Evolutionary conservation across 1,139 yeast species (phyloP).

Genomic region (Taiozyma sp.): DNA sequence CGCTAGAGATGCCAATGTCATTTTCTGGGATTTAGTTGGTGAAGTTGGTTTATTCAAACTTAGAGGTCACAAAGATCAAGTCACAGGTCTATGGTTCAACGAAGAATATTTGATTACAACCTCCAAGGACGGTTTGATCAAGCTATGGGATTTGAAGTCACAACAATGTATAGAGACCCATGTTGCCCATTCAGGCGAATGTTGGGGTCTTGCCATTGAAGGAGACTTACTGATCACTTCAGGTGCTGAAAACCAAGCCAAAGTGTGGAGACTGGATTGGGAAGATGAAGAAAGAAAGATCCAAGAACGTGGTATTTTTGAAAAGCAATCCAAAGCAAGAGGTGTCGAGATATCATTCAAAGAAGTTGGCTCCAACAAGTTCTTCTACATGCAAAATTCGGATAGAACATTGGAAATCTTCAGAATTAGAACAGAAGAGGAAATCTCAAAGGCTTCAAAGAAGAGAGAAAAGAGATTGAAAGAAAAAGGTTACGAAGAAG

Average conservation of each 20-base stretch:
- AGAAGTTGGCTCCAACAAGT: slow-evolving; percentile 34
- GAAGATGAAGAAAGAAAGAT: slow-evolving; percentile 48
- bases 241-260: slow-evolving; percentile 77
- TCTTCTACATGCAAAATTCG: slow-evolving; percentile 67
- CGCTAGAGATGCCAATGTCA: slow-evolving; percentile 74
- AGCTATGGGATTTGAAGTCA: slow-evolving; percentile 86
- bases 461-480: slow-evolving; percentile 74
- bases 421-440: slow-evolving; percentile 72
- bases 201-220: slow-evolving; percentile 70
- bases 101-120: slow-evolving; percentile 72
- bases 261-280: slow-evolving; percentile 61
- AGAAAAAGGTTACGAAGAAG: slow-evolving; percentile 63
- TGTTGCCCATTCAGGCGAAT: slow-evolving; percentile 88
- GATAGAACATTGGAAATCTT: slow-evolving; percentile 82
- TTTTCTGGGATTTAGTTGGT: slow-evolving; percentile 92
- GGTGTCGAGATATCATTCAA: slow-evolving; percentile 59
- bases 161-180: slow-evolving; percentile 94
- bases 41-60: slow-evolving; percentile 86
- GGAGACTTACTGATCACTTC: slow-evolving; percentile 53
- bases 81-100: slow-evolving; percentile 62
- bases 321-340: slow-evolving; percentile 75
- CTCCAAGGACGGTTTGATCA: slow-evolving; percentile 85
- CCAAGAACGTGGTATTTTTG: slow-evolving; percentile 57
- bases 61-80: slow-evolving; percentile 85
- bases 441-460: slow-evolving; percentile 69